Base-by-base conservation (phyloP, 2,329 filamentous ascomycete genomes). In the Colletotrichum musicola region DNA sequence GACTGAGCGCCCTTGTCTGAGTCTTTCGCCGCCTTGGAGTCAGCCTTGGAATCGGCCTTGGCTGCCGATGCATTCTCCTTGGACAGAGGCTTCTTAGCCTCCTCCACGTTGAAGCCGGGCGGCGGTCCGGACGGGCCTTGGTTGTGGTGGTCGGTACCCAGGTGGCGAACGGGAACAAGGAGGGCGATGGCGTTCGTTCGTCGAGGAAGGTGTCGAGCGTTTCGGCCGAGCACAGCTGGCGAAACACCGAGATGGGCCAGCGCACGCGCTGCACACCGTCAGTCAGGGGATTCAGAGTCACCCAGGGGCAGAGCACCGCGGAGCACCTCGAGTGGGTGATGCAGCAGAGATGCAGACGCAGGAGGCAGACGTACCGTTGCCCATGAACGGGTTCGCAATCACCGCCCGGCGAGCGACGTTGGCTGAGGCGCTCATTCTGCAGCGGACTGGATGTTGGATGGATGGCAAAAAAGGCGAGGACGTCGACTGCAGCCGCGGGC, bases 31-130 rank as follows among this genome's bases (percentile, higher is more conserved):
- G 79, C 62, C 64, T 78, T 79, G 10, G 40, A 42, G 13, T n/a
- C 40, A 9, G 14, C 3, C 40, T 35, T 35, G 46, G 78, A 73
- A 50, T 77, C 73, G 55, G 80, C 77, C 64, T 81, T 81, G 38
- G 78, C 72, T 13, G 77, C 71, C 20, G 79, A 74, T 44, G 75
- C 72, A 35, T 76, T 74, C 63, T 91, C 88, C 75, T 89, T 88
- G 2, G 89, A 81, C 55, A 96, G 83, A 13, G 94, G 93, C 78
- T 94, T 95, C 87, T 94, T 95, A 73, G 95, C 95, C 82, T 94
- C 86, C 76, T 95, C 91, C n/a, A 93, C 85, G 77, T 96, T 95
- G 85, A 97, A 98, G 30, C 95, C 95, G 14, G 94, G 95, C 65
- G 95, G 95, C 51, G 94, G 95, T 56, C 88, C 90, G 62, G 86